These are phyloP conservation scores for Tetrahymena thermophila DNA, from an alignment of 73 alveolate genomes.

Conservation along the genomic window DNA sequence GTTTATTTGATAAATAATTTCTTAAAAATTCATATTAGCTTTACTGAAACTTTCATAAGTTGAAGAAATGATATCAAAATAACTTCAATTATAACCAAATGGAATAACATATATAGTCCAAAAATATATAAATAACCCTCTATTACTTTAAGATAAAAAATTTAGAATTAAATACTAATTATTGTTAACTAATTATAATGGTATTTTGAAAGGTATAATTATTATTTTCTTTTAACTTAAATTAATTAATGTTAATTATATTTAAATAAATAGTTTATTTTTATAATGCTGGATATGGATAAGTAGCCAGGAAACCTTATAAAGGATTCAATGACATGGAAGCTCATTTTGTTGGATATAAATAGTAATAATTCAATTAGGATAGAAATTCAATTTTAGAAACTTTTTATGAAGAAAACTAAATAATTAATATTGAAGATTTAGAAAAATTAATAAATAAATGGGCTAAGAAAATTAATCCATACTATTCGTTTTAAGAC, in stretches of 20 bases:
- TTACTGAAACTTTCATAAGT: neutral
- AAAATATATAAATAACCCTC: neutral
- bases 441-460: neutral
- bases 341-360: neutral
- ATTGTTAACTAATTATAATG: neutral
- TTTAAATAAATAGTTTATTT: neutral
- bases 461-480: neutral
- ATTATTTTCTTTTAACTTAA: neutral
- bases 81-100: neutral
- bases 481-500: neutral
- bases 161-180: neutral
- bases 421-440: neutral
- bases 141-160: neutral
- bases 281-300: neutral
- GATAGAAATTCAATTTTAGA: neutral
- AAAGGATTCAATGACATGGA: neutral
- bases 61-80: neutral
- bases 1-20: neutral
- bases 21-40: neutral
- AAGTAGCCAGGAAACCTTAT: neutral
- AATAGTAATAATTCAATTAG: neutral
- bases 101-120: neutral
- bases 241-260: neutral
- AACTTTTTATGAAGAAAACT: neutral
- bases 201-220: neutral